A percentile compares a stretch with the other conserved stretches of the same genome.
phyloP scores from a whole-genome alignment of 768 basidiomycete species.

The Pleurotus salmoneostramineus region DNA sequence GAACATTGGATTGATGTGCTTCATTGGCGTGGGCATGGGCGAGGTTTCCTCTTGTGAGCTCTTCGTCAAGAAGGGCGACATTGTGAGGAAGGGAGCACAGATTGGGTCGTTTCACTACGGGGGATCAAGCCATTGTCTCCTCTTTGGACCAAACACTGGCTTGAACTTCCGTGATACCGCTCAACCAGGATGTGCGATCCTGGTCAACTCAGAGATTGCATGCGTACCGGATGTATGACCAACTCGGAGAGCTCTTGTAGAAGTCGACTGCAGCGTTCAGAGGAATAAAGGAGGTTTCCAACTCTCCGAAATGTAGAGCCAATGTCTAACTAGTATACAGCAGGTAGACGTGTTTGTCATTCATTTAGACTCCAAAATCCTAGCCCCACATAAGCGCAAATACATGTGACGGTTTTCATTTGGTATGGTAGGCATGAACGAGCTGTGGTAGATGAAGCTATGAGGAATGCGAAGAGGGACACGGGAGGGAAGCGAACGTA shows the following conservation, averaged over 20 bases:
- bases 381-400: too few relatives aligned
- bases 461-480: too few relatives aligned
- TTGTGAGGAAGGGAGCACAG: conserved; percentile 48
- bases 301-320: too few relatives aligned
- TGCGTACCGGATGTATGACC: background rate
- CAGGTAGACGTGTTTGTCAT: too few relatives aligned
- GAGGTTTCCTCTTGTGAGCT: conserved; percentile 61
- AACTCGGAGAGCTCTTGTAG: too few relatives aligned
- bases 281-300: background rate
- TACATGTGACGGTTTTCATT: too few relatives aligned
- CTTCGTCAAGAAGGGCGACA: conserved; percentile 41
- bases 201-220: conserved; percentile 13
- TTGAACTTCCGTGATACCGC: conserved; percentile 8
- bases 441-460: too few relatives aligned
- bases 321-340: too few relatives aligned
- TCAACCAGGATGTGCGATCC: background rate
- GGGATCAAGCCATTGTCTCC: conserved; percentile 44
- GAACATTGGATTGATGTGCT: conserved; percentile 53
- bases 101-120: conserved; percentile 65
- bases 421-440: too few relatives aligned
- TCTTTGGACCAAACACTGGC: conserved; percentile 32
- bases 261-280: too few relatives aligned
- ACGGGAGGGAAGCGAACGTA: too few relatives aligned
- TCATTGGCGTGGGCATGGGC: conserved; percentile 55
- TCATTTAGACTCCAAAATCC: too few relatives aligned